These are phyloP conservation scores for Colletotrichum orbiculare DNA, from an alignment of 2,329 filamentous ascomycete genomes.

Conservation along the genomic window DNA sequence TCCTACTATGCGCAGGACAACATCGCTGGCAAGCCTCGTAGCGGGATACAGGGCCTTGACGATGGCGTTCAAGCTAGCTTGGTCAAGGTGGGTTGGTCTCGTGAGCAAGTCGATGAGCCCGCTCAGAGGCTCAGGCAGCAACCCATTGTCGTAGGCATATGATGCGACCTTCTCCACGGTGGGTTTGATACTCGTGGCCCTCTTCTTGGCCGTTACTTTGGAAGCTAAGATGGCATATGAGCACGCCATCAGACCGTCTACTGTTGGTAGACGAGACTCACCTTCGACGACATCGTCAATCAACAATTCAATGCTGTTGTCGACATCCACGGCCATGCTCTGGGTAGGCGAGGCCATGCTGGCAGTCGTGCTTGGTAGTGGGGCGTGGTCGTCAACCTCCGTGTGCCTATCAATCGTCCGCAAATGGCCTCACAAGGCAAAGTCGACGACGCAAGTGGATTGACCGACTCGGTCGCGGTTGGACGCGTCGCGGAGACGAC, in stretches of 20 bases:
- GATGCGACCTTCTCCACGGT: slow-evolving; percentile 72
- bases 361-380: neutral
- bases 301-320: slow-evolving; percentile 49
- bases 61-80: slow-evolving; percentile 75
- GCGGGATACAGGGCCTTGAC: slow-evolving; percentile 81
- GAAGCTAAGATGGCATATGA: slow-evolving; percentile 56
- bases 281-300: slow-evolving; percentile 50
- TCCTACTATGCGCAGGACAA: slow-evolving; percentile 75
- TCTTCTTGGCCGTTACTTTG: slow-evolving; percentile 72
- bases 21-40: slow-evolving; percentile 67
- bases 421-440: too few species aligned
- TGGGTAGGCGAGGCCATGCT: slow-evolving; percentile 17
- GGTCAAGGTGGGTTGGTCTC: slow-evolving; percentile 76
- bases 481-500: slow-evolving; percentile 26
- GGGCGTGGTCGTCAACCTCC: neutral
- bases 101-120: slow-evolving; percentile 75
- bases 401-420: too few species aligned
- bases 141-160: slow-evolving; percentile 74
- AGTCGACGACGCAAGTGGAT: too few species aligned
- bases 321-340: slow-evolving; percentile 40
- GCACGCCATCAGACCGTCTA: neutral
- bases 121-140: slow-evolving; percentile 69
- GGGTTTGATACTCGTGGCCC: slow-evolving; percentile 70
- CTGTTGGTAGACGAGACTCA: slow-evolving; percentile 1
- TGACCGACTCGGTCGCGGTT: neutral